phyloP scores from a whole-genome alignment of 176 grass and related monocot genomes.

The Aegilops sharonensis region DNA sequence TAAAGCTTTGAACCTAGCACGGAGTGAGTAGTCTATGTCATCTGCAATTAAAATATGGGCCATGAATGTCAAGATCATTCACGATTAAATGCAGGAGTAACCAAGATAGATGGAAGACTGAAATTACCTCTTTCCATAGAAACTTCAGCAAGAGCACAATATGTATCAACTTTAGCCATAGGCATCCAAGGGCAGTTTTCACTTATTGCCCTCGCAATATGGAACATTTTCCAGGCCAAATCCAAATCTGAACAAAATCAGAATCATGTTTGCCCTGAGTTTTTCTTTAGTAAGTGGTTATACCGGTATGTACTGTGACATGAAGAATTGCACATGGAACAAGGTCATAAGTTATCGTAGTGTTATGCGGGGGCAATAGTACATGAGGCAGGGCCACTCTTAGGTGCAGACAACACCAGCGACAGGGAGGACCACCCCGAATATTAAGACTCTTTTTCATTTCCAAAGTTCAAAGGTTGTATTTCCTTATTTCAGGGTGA shows the following conservation, averaged over 20 bases:
- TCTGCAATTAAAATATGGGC: conserved; percentile 47
- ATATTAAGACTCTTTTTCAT: background rate
- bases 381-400: background rate
- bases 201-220: conserved; percentile 86
- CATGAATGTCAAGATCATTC: background rate
- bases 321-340: background rate
- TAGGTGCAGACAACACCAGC: background rate
- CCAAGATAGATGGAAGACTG: background rate
- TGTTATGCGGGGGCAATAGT: background rate
- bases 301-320: conserved; percentile 10
- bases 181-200: conserved; percentile 49
- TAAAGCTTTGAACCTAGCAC: conserved; percentile 75
- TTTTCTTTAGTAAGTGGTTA: conserved; percentile 37
- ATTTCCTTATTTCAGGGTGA: background rate
- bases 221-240: conserved; percentile 90
- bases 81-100: background rate
- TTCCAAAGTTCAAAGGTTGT: background rate
- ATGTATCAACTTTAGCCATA: conserved; percentile 75
- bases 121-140: conserved; percentile 84
- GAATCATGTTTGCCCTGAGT: conserved; percentile 75
- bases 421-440: background rate
- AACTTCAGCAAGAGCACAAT: conserved; percentile 69
- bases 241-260: conserved; percentile 58
- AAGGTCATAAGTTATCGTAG: conserved; percentile 10
- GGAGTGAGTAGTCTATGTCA: conserved; percentile 75